phyloP scores from a whole-genome alignment of 768 basidiomycete genomes.

The Termitomyces sp. region DNA sequence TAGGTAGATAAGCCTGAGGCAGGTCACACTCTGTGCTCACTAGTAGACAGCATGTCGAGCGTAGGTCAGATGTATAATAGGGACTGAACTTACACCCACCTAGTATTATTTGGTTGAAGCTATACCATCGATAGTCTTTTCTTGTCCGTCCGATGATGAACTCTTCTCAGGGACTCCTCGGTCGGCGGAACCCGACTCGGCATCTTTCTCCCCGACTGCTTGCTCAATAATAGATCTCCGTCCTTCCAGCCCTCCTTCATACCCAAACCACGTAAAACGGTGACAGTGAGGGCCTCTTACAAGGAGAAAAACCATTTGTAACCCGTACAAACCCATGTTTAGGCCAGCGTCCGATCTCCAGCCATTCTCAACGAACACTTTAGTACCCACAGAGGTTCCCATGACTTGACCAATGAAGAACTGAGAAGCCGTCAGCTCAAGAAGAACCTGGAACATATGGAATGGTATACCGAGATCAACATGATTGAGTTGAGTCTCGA shows the following conservation, averaged over 20 bases:
- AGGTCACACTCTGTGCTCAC: neutral
- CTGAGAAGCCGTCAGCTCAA: constrained; percentile 17
- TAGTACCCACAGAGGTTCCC: constrained; percentile 71
- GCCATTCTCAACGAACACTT: constrained; percentile 63
- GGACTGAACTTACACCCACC: neutral
- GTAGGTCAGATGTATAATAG: neutral
- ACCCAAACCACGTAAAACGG: constrained; percentile 59
- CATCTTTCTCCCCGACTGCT: neutral
- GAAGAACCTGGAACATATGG: neutral
- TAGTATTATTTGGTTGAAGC: neutral
- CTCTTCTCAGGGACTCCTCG: neutral
- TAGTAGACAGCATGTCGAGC: neutral
- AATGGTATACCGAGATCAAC: constrained; percentile 49
- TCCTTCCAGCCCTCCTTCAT: constrained; percentile 49
- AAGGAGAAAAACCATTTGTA: constrained; percentile 51
- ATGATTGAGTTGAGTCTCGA: constrained; percentile 75
- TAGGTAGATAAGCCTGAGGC: no score
- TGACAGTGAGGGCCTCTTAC: constrained; percentile 63
- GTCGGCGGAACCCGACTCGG: neutral
- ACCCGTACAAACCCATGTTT: constrained; percentile 52
- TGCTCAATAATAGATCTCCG: constrained; percentile 22
- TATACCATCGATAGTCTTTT: neutral
- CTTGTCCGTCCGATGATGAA: neutral
- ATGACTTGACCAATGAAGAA: constrained; percentile 79
- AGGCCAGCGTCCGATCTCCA: constrained; percentile 65